Base-by-base conservation (phyloP, 208 protist genomes). In the Wallacemonas collosoma region DNA sequence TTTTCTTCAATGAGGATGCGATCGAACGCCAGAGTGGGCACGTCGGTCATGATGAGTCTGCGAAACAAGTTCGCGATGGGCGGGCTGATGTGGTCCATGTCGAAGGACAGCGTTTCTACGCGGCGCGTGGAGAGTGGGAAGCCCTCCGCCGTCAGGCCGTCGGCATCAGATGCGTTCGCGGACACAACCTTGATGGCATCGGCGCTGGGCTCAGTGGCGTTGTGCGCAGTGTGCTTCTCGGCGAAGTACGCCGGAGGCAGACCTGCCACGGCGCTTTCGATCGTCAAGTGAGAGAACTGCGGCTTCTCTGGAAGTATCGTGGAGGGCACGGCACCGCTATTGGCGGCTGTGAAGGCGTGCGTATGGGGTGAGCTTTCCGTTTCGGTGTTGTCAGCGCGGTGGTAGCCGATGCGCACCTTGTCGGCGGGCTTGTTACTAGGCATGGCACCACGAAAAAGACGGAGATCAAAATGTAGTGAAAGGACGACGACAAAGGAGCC, bases 21-120 rank as follows among this genome's bases (percentile, higher is more conserved):
- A 76, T 99, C 98, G 72, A 99, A 99, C 1, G 98, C 98, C 72
- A 99, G 93, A 17, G 98, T 99, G 26, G 99, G 98, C 26, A 99
- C 96, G 77, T 99, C 98, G 1, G 95, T 95, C 14, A 99, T 81
- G 36, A 99, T 86, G 11, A 99, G 94, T 12, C 99, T 91, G 14
- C 99, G 88, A 63, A 99, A 90, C 45, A 99, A 94, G 76, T 99
- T 99, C 12, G 98, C 98, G 63, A 99, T 87, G 14, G 93, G 93
- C 1, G 93, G 85, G 61, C 87, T 94, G 39, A 94, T 79, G 77
- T 76, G 64, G 2, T 84, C 79, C 69, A 97, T 82, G 68, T 97
- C 90, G 69, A 97, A 95, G 39, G 90, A 90, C 57, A 97, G 84
- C 50, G 71, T 82, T 74, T 90, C 81, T 17, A 94, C 93, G 41